A percentile compares a stretch with the other conserved stretches of the same genome.
Conservation (phyloP, 345 rosid genomes). For the Melaleuca alternifolia region DNA sequence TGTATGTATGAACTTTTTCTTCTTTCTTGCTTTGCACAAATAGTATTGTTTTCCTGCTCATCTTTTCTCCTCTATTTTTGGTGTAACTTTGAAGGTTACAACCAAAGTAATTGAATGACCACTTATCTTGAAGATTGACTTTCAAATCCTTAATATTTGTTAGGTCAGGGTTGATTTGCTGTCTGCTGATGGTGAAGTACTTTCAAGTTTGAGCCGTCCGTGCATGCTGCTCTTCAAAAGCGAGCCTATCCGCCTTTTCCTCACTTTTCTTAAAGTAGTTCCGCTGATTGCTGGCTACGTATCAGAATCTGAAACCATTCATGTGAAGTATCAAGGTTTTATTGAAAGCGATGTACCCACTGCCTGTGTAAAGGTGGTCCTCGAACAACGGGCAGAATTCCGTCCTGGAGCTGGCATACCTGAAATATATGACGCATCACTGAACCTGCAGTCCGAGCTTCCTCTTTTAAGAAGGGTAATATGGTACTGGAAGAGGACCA, state of each 20-base stretch:
- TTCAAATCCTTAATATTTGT: constrained; percentile 4
- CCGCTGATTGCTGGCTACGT: constrained; percentile 66
- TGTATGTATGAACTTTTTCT: background rate
- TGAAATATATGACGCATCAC: constrained; percentile 60
- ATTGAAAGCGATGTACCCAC: constrained; percentile 54
- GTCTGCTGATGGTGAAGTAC: constrained; percentile 43
- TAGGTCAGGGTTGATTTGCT: constrained; percentile 75
- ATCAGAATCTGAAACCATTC: constrained; percentile 66
- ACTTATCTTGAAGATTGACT: background rate
- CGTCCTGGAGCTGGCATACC: constrained; percentile 65
- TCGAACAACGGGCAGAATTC: constrained; percentile 72
- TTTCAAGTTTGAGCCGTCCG: constrained; percentile 51
- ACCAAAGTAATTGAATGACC: background rate
- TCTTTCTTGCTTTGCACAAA: background rate
- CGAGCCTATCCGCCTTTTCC: constrained; percentile 50
- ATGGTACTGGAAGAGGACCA: constrained; percentile 70
- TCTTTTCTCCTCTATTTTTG: background rate
- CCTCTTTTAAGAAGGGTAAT: constrained; percentile 49
- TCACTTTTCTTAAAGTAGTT: constrained; percentile 53
- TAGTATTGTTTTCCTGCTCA: background rate
- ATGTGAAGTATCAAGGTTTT: constrained; percentile 49
- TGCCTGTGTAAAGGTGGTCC: constrained; percentile 38
- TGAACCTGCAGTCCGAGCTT: constrained; percentile 45
- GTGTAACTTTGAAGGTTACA: background rate
- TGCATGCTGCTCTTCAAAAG: constrained; percentile 77